phyloP scores from a whole-genome alignment of 768 basidiomycete genomes.

The Boletus subparvulus region DNA sequence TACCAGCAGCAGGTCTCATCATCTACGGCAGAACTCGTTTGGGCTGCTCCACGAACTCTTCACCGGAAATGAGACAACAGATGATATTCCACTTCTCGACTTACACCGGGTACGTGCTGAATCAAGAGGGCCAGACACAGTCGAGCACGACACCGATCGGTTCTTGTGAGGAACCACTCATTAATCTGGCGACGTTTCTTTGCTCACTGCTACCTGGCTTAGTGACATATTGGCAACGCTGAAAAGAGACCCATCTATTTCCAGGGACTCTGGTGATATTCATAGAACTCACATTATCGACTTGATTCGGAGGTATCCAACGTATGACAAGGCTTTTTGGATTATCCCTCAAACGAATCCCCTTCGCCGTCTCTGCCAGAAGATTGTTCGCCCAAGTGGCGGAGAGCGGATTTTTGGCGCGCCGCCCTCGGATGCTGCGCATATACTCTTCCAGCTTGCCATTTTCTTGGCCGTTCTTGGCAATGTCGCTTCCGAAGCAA shows the following conservation, averaged over 20 bases:
- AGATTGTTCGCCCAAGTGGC: conserved; percentile 74
- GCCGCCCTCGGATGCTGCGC: conserved; percentile 59
- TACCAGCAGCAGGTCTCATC: conserved; percentile 38
- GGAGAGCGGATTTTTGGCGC: conserved; percentile 89
- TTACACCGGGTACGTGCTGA: conserved; percentile 42
- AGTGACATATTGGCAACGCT: conserved; percentile 72
- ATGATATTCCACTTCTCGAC: conserved; percentile 61
- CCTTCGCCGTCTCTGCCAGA: conserved; percentile 76
- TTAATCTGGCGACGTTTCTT: background rate
- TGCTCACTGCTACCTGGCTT: conserved; percentile 1
- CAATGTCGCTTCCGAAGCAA: conserved; percentile 76
- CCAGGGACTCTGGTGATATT: conserved; percentile 60
- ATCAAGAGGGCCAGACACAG: conserved; percentile 27
- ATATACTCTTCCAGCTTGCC: conserved; percentile 70
- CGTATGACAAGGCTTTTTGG: conserved; percentile 90
- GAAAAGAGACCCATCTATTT: conserved; percentile 47
- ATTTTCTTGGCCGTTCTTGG: conserved; percentile 76
- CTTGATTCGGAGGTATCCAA: conserved; percentile 85
- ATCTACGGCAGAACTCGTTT: conserved; percentile 58
- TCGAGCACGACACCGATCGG: conserved; percentile 66
- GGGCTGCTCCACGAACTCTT: conserved; percentile 65
- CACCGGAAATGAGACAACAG: conserved; percentile 48
- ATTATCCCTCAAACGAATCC: conserved; percentile 77
- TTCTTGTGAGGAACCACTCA: conserved; percentile 56
- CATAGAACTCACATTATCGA: conserved; percentile 74